phyloP scores from a whole-genome alignment of 2,329 filamentous ascomycete genomes.

The Penicillium fuscoglaucum region DNA sequence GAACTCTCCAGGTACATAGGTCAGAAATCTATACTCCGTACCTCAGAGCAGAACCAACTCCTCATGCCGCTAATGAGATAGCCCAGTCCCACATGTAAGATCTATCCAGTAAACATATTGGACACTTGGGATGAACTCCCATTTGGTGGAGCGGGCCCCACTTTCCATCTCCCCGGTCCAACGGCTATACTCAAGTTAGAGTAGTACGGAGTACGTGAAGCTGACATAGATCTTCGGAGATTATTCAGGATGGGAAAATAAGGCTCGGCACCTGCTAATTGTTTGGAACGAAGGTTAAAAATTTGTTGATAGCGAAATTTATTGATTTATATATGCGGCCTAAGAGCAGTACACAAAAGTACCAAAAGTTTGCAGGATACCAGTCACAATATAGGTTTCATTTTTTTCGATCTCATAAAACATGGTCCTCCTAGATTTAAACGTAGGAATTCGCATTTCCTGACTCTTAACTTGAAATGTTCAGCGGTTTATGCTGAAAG shows the following conservation, averaged over 20 bases:
- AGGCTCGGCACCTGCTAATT: background rate
- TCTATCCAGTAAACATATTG: background rate
- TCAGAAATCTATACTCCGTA: background rate
- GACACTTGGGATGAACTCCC: background rate
- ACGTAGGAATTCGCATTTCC: too few relatives aligned
- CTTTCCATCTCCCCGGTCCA: background rate
- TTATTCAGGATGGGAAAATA: background rate
- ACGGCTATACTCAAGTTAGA: background rate
- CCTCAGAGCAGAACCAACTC: background rate
- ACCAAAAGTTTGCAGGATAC: background rate
- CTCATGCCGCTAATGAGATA: background rate
- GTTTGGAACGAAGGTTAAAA: background rate
- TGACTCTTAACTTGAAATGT: background rate
- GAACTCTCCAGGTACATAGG: too few relatives aligned
- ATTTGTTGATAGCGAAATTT: background rate
- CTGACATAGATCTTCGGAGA: background rate
- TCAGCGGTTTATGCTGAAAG: too few relatives aligned
- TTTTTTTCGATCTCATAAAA: background rate
- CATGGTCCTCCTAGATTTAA: background rate
- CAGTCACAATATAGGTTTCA: background rate
- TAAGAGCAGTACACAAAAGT: background rate
- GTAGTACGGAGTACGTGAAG: background rate
- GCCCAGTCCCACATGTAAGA: background rate
- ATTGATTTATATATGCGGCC: background rate
- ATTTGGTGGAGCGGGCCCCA: background rate